phyloP scores from a whole-genome alignment of 2,329 filamentous ascomycete species.

The Pseudopyricularia javanii region DNA sequence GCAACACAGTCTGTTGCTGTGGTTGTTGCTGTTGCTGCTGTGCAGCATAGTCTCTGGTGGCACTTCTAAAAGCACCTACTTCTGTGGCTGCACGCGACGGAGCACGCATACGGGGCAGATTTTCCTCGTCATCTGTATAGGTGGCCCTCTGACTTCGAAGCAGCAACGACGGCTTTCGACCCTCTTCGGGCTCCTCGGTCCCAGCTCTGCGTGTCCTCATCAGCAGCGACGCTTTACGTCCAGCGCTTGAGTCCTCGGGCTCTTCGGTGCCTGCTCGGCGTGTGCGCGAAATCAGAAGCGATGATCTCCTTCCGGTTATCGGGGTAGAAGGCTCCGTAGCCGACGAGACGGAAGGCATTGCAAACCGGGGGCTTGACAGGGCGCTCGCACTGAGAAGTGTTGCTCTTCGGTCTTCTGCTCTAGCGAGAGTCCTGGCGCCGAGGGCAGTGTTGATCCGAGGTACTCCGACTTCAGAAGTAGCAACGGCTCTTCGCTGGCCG shows the following conservation, averaged over 20 bases:
- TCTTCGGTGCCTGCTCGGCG: slow-evolving; percentile 37
- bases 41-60: slow-evolving; percentile 23
- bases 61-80: slow-evolving; percentile 23
- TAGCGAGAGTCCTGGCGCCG: slow-evolving; percentile 30
- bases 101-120: slow-evolving; percentile 37
- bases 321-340: slow-evolving; percentile 24
- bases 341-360: slow-evolving; percentile 16
- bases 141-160: slow-evolving; percentile 31
- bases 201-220: slow-evolving; percentile 27
- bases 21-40: slow-evolving; percentile 1
- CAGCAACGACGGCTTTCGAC: slow-evolving; percentile 29
- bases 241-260: slow-evolving; percentile 24
- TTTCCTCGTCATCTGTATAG: slow-evolving; percentile 30
- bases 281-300: slow-evolving; percentile 28
- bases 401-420: slow-evolving; percentile 39
- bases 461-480: slow-evolving; percentile 24
- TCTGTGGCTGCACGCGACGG: slow-evolving; percentile 49
- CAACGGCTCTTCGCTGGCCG: slow-evolving; percentile 28
- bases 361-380: slow-evolving; percentile 31
- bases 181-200: slow-evolving; percentile 37
- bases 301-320: slow-evolving; percentile 35
- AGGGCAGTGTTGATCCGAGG: slow-evolving; percentile 14
- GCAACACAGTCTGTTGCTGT: background rate
- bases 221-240: slow-evolving; percentile 36
- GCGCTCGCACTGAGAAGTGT: slow-evolving; percentile 31